Base-by-base conservation (phyloP, 2,329 filamentous ascomycete species). In the Venturia oleaginea region DNA sequence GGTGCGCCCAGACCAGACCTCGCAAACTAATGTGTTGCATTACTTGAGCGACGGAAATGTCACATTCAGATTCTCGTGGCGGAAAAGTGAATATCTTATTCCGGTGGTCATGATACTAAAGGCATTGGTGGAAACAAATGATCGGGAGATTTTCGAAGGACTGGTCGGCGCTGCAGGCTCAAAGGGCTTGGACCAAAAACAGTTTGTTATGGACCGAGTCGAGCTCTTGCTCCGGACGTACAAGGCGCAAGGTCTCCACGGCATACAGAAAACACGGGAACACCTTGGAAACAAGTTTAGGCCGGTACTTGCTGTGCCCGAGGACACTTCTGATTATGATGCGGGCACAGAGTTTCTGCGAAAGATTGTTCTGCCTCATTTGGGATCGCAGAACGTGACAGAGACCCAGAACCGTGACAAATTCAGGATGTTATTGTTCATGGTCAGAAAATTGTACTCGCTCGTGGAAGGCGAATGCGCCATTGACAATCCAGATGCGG, bases 101-200 rank as follows among this genome's bases (percentile, higher is more conserved):
- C 94, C 94, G 0, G 90, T 92, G 67, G 87, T 97, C 83, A 97
- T 99, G 93, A 86, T 99, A 40, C 78, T 99, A 68, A 99, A 97
- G 79, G 93, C 94, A 1, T 80, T 99, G 61, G 84, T 94, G 2
- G 93, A 99, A 75, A 99, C 94, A 19, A 99, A 96, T 73, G 94
- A 99, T 73, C 86, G 91, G 65, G 92, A 97, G 73, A 94, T 99
- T 55, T 97, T 95, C 66, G 92, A 97, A 76, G 90, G 89, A n/a
- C 79, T 99, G 62, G 88, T 97, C 59, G 93, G 93, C 43, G 81
- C 85, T 34, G 83, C 86, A 66, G 86, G 85, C 37, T 92, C 90
- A 37, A 88, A 91, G 73, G 89, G 89, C 8, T 82, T 90, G 42
- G 83, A 90, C 64, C 94, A 95, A 73, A 96, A 93, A 71, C 79